phyloP scores from a whole-genome alignment of 805 yeast genomes.

The Starmerella scarabaei region DNA sequence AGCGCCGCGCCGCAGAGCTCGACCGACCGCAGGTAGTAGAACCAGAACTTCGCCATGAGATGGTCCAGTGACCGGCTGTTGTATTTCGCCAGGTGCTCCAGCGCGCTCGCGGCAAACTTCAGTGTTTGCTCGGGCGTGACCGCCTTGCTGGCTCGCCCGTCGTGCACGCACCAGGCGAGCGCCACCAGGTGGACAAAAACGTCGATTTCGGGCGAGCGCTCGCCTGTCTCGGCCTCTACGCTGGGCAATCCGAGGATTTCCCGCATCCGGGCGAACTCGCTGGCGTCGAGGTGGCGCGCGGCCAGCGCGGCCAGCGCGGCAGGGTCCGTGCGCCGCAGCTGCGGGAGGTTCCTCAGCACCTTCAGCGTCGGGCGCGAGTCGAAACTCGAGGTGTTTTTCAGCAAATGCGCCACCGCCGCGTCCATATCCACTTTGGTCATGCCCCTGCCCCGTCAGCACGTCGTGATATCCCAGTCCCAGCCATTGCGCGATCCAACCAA shows the following conservation, averaged over 20 bases:
- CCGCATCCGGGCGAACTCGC: constrained; percentile 32
- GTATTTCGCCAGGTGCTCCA: constrained; percentile 36
- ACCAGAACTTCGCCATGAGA: constrained; percentile 85
- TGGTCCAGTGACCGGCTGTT: constrained; percentile 77
- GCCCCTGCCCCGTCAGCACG: too few species aligned
- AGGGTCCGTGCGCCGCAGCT: constrained; percentile 52
- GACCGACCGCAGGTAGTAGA: constrained; percentile 65
- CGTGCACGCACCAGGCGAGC: constrained; percentile 64
- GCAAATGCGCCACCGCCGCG: constrained; percentile 32
- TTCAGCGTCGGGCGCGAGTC: constrained; percentile 83
- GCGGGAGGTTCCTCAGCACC: constrained; percentile 70
- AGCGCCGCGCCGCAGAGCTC: constrained; percentile 42
- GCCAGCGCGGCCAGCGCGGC: constrained; percentile 45
- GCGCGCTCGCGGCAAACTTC: constrained; percentile 28
- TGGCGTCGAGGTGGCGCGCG: constrained; percentile 35
- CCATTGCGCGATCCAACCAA: too few species aligned
- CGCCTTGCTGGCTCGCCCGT: constrained; percentile 26
- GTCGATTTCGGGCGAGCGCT: constrained; percentile 54
- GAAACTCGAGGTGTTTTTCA: constrained; percentile 53
- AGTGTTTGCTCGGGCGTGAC: constrained; percentile 40
- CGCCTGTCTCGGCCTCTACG: constrained; percentile 19
- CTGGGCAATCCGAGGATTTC: constrained; percentile 26
- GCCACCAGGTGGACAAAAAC: constrained; percentile 65
- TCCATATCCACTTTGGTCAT: constrained; percentile 12
- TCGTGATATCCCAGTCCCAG: too few species aligned